Evolutionary conservation across 1,139 yeast species (phyloP), one percentile per base, ranked within the genome.

Genomic region (Protomyces lactucae-debilis): DNA sequence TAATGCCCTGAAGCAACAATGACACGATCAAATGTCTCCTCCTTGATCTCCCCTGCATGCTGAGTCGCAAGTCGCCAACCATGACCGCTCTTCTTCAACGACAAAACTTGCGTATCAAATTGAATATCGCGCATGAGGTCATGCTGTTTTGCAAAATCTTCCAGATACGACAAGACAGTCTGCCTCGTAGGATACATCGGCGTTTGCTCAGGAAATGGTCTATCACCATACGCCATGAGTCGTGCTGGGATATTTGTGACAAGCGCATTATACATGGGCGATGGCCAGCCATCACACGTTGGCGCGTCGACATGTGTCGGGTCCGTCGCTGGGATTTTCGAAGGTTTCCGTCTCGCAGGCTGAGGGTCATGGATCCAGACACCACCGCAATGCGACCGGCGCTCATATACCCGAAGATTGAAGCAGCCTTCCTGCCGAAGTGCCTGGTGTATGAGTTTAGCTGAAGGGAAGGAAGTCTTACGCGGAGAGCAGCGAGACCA

Each of bases 401-500:
- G 79, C 70, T 84, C 88, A 69, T 79, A 83, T 1, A 80, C 80
- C 25, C 32, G 53, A 40, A 59, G 37, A 4, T 3, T 21, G 25
- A 43, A 43, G 48, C 48, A n/a, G 25, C 48, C 48, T 43, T 43
- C 48, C 9, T 43, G 48, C 14, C 48, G 48, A 10, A 43, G 48
- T 5, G 25, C 48, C 48, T 43, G 48, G 8, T 16, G 25, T 43
- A 14, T 37, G 43, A 37, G 16, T 37, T 5, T 37, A 18, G 40
- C 2, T 36, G 10, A 14, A 43, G 63, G 78, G 78, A 67, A 84
- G 18, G 23, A 21, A 21, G 23, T 21, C 23, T 21, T 55, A 72
- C 73, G 68, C 82, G 82, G 10, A 85, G 78, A 8, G 82, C 73
- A 0, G 83, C 86, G 4, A 85, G 78, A 3, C 90, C 91, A 60